These are phyloP conservation scores for Tetrahymena elliotti DNA, from an alignment of 73 alveolate genomes.

Conservation along the genomic window DNA sequence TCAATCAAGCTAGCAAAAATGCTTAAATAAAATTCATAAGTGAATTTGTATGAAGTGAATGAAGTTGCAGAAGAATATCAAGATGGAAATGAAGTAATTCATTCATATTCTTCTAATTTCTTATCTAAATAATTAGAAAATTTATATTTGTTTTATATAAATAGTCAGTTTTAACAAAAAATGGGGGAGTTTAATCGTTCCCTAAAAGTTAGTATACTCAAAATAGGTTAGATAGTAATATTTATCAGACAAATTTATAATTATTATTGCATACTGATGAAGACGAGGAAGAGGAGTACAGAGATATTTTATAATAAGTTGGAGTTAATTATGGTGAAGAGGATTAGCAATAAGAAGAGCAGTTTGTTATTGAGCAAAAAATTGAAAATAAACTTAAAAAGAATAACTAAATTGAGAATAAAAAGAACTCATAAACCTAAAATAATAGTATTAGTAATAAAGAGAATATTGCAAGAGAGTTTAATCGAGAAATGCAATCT, in stretches of 20 bases:
- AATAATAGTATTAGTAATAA: background rate
- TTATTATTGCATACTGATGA: background rate
- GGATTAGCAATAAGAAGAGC: background rate
- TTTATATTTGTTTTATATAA: too few relatives aligned
- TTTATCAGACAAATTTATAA: background rate
- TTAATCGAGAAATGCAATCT: background rate
- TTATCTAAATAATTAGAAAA: too few relatives aligned
- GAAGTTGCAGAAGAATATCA: background rate
- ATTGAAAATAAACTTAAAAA: background rate
- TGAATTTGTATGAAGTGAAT: background rate
- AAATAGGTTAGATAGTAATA: background rate
- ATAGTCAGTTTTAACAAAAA: background rate
- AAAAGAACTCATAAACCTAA: background rate
- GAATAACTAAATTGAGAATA: background rate
- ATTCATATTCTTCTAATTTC: too few relatives aligned
- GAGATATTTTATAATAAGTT: background rate
- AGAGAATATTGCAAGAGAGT: background rate
- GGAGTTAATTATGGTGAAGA: background rate
- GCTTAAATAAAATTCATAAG: background rate
- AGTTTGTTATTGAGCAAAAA: background rate
- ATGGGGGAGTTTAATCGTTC: background rate
- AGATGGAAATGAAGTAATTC: background rate
- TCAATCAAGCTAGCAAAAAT: background rate
- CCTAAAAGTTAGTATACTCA: background rate
- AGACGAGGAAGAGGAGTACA: background rate